phyloP scores from a whole-genome alignment of 2,329 filamentous ascomycete species.

The Claviceps purpurea region DNA sequence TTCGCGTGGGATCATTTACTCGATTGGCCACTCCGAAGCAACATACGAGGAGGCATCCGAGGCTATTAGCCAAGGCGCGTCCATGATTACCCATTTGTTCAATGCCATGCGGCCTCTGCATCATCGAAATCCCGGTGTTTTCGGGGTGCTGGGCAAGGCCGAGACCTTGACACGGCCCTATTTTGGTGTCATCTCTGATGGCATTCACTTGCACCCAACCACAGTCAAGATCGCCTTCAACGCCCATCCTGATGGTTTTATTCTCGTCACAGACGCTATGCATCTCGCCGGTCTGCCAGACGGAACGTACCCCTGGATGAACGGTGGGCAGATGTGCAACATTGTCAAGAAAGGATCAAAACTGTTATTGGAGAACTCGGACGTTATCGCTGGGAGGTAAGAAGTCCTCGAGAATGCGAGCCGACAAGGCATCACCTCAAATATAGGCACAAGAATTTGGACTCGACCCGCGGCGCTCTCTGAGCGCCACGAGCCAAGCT shows the following conservation, averaged over 20 bases:
- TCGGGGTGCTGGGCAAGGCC: constrained; percentile 64
- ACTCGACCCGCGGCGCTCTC: too few species aligned
- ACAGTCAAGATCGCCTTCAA: constrained; percentile 83
- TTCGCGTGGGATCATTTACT: constrained; percentile 55
- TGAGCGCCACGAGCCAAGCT: too few species aligned
- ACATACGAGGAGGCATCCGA: constrained; percentile 68
- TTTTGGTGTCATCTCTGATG: constrained; percentile 83
- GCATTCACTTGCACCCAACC: constrained; percentile 79
- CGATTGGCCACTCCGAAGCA: constrained; percentile 77
- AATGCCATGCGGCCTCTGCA: constrained; percentile 87
- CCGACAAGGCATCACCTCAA: background rate
- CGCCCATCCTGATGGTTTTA: constrained; percentile 70
- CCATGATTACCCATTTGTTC: constrained; percentile 88
- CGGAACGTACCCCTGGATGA: constrained; percentile 76
- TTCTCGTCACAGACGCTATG: constrained; percentile 90
- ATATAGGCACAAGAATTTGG: background rate
- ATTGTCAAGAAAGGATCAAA: constrained; percentile 60
- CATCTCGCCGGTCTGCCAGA: constrained; percentile 72
- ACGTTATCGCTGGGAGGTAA: constrained; percentile 65
- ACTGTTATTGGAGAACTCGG: constrained; percentile 63
- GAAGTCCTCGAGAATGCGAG: constrained; percentile 8
- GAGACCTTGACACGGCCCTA: constrained; percentile 50
- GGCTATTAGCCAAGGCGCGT: constrained; percentile 61
- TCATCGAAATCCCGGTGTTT: constrained; percentile 83
- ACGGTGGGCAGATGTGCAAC: constrained; percentile 44